Percentiles rank a stretch among this genome's conserved stretches.
phyloP scores from a whole-genome alignment of 768 basidiomycete species.

The Stropharia rugosoannulata region DNA sequence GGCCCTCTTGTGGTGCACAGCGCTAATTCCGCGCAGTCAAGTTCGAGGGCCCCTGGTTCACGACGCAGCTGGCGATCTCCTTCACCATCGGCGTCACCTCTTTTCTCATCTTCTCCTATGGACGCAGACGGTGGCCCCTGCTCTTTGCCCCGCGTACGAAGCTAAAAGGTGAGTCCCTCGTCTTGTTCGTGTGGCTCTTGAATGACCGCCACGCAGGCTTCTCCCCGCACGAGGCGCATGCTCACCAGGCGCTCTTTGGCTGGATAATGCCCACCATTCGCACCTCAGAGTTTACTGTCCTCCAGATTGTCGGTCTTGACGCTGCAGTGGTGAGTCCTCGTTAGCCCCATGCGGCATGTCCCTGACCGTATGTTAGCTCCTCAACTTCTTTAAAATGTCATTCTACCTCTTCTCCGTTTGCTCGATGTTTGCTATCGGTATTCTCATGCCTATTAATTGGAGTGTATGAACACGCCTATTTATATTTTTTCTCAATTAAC shows the following conservation, averaged over 20 bases:
- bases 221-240: conserved; percentile 91
- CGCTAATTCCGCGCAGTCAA: conserved; percentile 43
- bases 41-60: conserved; percentile 95
- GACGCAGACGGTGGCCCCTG: conserved; percentile 84
- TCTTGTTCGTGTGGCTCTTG: conserved; percentile 7
- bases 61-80: conserved; percentile 84
- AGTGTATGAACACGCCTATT: conserved; percentile 52
- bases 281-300: conserved; percentile 88
- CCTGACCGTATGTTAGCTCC: conserved; percentile 49
- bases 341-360: neutral
- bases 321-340: conserved; percentile 80
- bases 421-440: conserved; percentile 74
- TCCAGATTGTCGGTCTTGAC: conserved; percentile 96
- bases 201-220: conserved; percentile 53
- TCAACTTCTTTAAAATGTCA: conserved; percentile 94
- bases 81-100: conserved; percentile 72
- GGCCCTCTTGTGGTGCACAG: neutral
- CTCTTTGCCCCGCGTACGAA: conserved; percentile 93
- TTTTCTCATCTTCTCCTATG: conserved; percentile 88
- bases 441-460: conserved; percentile 96
- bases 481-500: conserved; percentile 4
- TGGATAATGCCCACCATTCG: conserved; percentile 94
- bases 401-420: conserved; percentile 90
- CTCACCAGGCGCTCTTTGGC: conserved; percentile 85
- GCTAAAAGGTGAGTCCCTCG: conserved; percentile 71